Evolutionary conservation across 495 filamentous ascomycete species (phyloP).

Genomic region (Lasiosphaeria ovina): DNA sequence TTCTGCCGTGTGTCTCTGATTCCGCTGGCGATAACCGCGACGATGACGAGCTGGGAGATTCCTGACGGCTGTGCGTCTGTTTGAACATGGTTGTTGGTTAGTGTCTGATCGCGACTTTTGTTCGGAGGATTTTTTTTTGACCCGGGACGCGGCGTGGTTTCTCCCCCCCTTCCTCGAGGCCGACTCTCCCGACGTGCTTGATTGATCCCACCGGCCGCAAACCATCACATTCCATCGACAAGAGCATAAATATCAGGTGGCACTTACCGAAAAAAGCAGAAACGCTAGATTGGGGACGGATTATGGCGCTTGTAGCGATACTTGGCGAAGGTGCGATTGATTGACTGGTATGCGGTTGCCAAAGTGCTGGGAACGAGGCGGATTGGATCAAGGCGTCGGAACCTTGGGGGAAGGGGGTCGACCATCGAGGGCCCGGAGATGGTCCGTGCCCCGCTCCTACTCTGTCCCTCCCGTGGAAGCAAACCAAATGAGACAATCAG

Average conservation of each 20-base stretch:
- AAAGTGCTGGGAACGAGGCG: slow-evolving; percentile 21
- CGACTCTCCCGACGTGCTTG: not conserved
- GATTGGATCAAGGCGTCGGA: slow-evolving; percentile 23
- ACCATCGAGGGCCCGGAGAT: slow-evolving; percentile 2
- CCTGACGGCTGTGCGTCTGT: slow-evolving; percentile 8
- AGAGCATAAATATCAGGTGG: no score
- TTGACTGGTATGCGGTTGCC: slow-evolving; percentile 26
- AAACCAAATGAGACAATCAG: slow-evolving; percentile 33
- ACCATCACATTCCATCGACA: no score
- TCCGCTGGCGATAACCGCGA: slow-evolving; percentile 19
- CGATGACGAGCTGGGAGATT: slow-evolving; percentile 18
- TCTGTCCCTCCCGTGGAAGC: not conserved
- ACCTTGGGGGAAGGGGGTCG: not conserved
- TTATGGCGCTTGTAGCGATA: not conserved
- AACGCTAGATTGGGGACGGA: not conserved
- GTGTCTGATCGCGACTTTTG: slow-evolving; percentile 18
- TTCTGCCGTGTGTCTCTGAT: slow-evolving; percentile 14
- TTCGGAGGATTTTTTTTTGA: not conserved
- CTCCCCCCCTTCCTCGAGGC: not conserved
- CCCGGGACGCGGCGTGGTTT: not conserved
- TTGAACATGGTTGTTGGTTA: slow-evolving; percentile 27
- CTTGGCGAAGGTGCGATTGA: slow-evolving; percentile 1
- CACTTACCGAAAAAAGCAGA: no score
- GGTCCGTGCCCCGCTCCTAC: slow-evolving; percentile 23
- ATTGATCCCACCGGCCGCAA: no score